Evolutionary conservation across 2,329 filamentous ascomycete species (phyloP).

Genomic region (Aspergillus pseudoterreus): DNA sequence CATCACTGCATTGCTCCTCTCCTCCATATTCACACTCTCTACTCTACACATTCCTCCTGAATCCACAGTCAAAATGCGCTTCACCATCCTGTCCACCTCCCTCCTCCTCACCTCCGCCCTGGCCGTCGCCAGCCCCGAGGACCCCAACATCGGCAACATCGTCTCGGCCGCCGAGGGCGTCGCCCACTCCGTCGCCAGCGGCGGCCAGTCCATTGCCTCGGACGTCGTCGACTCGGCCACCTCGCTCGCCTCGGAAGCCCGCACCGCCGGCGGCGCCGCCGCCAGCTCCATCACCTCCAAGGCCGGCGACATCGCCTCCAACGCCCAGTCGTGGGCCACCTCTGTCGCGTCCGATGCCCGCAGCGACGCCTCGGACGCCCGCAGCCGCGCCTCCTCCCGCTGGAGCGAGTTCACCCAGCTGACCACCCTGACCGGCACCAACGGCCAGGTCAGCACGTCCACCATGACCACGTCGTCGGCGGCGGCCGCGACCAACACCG

Average conservation of each 20-base stretch:
- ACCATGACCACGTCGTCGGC: background rate
- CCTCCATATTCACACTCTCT: background rate
- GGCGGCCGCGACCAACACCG: background rate
- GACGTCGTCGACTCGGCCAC: slow-evolving; percentile 14
- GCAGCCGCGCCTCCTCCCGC: slow-evolving; percentile 9
- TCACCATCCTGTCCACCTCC: slow-evolving; percentile 21
- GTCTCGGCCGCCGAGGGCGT: slow-evolving; percentile 13
- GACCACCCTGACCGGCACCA: slow-evolving; percentile 18
- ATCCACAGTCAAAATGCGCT: slow-evolving; percentile 20
- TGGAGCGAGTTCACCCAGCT: slow-evolving; percentile 5
- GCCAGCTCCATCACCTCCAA: slow-evolving; percentile 16
- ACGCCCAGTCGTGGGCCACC: slow-evolving; percentile 8
- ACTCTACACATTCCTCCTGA: background rate
- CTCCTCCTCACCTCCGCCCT: slow-evolving; percentile 22
- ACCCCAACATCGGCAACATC: slow-evolving; percentile 14
- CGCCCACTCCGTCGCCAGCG: slow-evolving; percentile 8
- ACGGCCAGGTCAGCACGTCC: slow-evolving; percentile 12
- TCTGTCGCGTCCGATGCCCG: slow-evolving; percentile 9
- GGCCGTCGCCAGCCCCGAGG: slow-evolving; percentile 16
- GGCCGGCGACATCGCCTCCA: slow-evolving; percentile 12
- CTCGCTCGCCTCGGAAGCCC: slow-evolving; percentile 11
- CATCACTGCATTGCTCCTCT: background rate
- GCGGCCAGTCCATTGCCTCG: slow-evolving; percentile 15
- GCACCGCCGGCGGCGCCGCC: slow-evolving; percentile 15
- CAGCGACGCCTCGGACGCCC: slow-evolving; percentile 10